Conservation (phyloP, 129 eudicot species). For the Flaveria bidentis region DNA sequence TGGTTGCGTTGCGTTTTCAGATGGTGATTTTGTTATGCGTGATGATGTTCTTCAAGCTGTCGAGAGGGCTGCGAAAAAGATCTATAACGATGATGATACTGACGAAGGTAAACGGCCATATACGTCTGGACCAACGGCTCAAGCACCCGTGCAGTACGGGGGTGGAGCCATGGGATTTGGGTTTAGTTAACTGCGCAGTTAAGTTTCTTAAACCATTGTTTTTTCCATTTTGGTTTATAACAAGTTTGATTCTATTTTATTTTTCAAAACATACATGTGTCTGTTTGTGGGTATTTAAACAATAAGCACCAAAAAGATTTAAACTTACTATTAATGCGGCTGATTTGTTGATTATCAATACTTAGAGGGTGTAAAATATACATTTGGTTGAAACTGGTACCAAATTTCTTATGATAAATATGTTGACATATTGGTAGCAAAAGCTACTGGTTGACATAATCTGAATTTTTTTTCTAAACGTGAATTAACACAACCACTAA, state of each 20-base stretch:
- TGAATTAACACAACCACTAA: too few relatives aligned
- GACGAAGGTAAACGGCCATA: constrained; percentile 18
- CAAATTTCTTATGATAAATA: not conserved
- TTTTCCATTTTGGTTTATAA: constrained; percentile 9
- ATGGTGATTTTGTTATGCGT: constrained; percentile 46
- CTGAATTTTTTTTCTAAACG: too few relatives aligned
- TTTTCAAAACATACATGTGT: not conserved
- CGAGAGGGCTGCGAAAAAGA: constrained; percentile 44
- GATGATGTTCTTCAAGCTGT: constrained; percentile 52
- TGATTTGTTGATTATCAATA: not conserved
- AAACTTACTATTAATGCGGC: not conserved
- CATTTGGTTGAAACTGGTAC: not conserved
- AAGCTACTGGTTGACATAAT: too few relatives aligned
- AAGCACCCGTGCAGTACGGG: constrained; percentile 26
- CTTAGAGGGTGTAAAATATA: constrained; percentile 1
- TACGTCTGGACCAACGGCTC: constrained; percentile 28
- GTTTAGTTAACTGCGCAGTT: constrained; percentile 15
- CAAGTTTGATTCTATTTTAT: not conserved
- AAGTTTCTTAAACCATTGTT: not conserved
- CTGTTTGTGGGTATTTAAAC: not conserved
- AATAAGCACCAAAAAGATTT: not conserved
- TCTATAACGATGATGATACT: constrained; percentile 28
- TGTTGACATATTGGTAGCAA: too few relatives aligned
- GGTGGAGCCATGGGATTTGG: constrained; percentile 37
- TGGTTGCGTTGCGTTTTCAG: constrained; percentile 24